phyloP scores from a whole-genome alignment of 345 rosid genomes.

The Boechera stricta region DNA sequence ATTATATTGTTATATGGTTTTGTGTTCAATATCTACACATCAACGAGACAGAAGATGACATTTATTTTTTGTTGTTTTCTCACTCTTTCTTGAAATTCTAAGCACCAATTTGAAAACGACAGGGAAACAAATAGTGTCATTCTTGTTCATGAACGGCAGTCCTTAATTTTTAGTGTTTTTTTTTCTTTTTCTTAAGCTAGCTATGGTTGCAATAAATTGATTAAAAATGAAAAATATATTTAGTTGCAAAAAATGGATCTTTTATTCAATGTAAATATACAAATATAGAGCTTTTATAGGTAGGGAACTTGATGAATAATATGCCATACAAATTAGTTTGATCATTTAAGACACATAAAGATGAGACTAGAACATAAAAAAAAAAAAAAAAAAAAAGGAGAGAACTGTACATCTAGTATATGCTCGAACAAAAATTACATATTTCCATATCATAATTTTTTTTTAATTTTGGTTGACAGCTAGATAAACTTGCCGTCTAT shows the following conservation, averaged over 20 bases:
- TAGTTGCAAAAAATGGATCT: not conserved
- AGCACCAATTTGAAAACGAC: constrained; percentile 10
- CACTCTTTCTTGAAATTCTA: constrained; percentile 35
- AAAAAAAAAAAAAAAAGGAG: not conserved
- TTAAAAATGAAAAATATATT: not conserved
- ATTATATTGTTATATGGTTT: not conserved
- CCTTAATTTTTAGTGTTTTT: not conserved
- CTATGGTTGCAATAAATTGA: not conserved
- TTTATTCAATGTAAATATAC: not conserved
- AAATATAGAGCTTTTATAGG: no score
- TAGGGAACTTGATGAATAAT: not conserved
- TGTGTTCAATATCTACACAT: not conserved
- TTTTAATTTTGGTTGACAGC: not conserved
- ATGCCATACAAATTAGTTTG: not conserved
- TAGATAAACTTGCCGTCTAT: not conserved
- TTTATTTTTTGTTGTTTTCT: constrained; percentile 4
- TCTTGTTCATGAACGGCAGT: not conserved
- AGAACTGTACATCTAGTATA: not conserved
- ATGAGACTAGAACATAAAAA: not conserved
- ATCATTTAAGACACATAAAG: not conserved
- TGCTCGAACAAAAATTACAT: not conserved
- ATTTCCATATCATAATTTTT: not conserved
- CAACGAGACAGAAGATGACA: constrained; percentile 9
- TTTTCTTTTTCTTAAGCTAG: not conserved
- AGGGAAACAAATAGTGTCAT: not conserved